Evolutionary conservation across 2,329 filamentous ascomycete genomes (phyloP).

Genomic region (Colletotrichum aenigma): DNA sequence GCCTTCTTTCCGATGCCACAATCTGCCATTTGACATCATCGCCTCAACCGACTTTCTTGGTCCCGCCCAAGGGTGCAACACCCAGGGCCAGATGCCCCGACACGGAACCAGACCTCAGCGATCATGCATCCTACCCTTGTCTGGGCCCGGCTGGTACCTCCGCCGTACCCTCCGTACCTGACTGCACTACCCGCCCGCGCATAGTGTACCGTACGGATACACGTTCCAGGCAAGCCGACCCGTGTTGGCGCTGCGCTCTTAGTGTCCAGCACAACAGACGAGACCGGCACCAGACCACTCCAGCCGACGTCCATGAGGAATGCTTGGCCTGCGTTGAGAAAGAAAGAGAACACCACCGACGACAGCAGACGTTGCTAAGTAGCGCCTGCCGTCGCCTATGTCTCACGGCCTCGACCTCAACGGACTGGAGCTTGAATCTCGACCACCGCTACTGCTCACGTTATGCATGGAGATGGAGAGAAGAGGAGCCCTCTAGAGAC

Average conservation of each 20-base stretch:
- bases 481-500: constrained; percentile 2
- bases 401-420: constrained; percentile 6
- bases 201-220: background rate
- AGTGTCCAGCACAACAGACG: background rate
- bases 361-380: background rate
- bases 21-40: constrained; percentile 14
- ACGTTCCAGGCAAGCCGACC: background rate
- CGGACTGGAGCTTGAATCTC: background rate
- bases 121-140: background rate
- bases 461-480: constrained; percentile 4
- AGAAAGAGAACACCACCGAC: background rate
- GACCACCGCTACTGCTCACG: background rate
- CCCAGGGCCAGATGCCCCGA: background rate
- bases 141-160: background rate
- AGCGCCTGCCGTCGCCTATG: background rate
- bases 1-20: background rate
- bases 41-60: background rate
- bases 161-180: background rate
- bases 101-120: background rate
- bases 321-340: background rate
- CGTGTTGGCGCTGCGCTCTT: background rate
- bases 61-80: background rate
- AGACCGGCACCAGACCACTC: background rate
- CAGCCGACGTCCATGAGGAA: background rate
- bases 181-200: background rate